These are phyloP conservation scores for Penicillium mononematosum DNA, from an alignment of 495 filamentous ascomycete species.

Conservation along the genomic window DNA sequence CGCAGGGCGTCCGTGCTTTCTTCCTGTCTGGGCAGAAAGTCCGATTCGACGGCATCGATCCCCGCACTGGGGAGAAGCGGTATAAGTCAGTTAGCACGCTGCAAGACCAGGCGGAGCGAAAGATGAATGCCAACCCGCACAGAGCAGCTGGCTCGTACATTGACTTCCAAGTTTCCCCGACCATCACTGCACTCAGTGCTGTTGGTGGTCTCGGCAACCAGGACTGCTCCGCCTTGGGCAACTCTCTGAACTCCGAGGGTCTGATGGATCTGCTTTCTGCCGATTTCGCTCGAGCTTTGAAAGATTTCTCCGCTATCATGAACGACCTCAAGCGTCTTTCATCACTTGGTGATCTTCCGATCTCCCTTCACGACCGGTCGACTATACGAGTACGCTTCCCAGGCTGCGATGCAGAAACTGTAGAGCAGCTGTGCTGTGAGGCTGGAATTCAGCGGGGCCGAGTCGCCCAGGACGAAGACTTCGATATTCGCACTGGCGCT, in stretches of 20 bases:
- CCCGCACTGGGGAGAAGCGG: constrained; percentile 67
- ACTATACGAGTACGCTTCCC: constrained; percentile 82
- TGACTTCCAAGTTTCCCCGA: constrained; percentile 84
- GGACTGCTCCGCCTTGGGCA: constrained; percentile 28
- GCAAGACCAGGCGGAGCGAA: constrained; percentile 65
- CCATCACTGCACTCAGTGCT: constrained; percentile 75
- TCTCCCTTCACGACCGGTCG: constrained; percentile 61
- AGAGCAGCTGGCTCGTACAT: constrained; percentile 71
- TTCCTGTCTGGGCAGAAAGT: constrained; percentile 82
- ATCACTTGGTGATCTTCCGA: constrained; percentile 76
- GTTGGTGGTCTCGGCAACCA: constrained; percentile 42
- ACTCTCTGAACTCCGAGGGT: constrained; percentile 70
- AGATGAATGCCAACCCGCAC: constrained; percentile 54
- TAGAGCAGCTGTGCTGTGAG: constrained; percentile 82
- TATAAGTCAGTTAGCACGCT: constrained; percentile 68
- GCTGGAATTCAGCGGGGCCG: constrained; percentile 76
- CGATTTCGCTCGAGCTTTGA: constrained; percentile 84
- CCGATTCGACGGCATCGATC: constrained; percentile 72
- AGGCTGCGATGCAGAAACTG: constrained; percentile 81
- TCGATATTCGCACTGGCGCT: constrained; percentile 58
- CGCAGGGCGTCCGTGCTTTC: constrained; percentile 84
- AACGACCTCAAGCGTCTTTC: constrained; percentile 78
- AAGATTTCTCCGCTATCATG: constrained; percentile 75
- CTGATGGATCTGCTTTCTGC: constrained; percentile 80
- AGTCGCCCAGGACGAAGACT: constrained; percentile 75